Conservation (phyloP, 225 moss, liverwort and hornwort genomes). For the Pseudoscleropodium purum region DNA sequence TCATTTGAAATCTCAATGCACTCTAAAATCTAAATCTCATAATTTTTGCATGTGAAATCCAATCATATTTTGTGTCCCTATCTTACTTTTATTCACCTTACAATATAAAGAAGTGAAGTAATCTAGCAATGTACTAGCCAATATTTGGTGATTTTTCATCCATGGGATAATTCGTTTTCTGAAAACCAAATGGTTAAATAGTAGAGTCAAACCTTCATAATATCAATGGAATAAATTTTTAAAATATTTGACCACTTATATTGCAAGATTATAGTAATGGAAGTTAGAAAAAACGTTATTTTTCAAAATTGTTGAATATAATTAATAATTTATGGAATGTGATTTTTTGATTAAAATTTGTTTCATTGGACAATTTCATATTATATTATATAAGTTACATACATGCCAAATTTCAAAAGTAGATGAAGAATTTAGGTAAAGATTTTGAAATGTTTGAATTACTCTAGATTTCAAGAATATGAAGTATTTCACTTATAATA, state of each 20-base stretch:
- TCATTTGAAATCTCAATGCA: neutral
- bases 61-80: neutral
- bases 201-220: neutral
- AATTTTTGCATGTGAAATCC: too few relatives aligned
- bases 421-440: neutral
- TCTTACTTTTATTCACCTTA: neutral
- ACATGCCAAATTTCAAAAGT: neutral
- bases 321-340: neutral
- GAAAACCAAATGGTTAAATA: neutral
- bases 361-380: neutral
- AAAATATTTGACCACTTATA: neutral
- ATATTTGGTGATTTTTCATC: neutral
- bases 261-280: neutral
- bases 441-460: fast-evolving
- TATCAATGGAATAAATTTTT: neutral
- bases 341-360: neutral
- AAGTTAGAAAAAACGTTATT: neutral
- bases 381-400: neutral
- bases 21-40: too few relatives aligned
- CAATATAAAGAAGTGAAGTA: neutral
- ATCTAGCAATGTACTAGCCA: neutral
- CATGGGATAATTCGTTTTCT: neutral
- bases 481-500: neutral
- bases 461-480: neutral
- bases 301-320: neutral